Conservation (phyloP, 345 rosid genomes). For the Salix brachista region DNA sequence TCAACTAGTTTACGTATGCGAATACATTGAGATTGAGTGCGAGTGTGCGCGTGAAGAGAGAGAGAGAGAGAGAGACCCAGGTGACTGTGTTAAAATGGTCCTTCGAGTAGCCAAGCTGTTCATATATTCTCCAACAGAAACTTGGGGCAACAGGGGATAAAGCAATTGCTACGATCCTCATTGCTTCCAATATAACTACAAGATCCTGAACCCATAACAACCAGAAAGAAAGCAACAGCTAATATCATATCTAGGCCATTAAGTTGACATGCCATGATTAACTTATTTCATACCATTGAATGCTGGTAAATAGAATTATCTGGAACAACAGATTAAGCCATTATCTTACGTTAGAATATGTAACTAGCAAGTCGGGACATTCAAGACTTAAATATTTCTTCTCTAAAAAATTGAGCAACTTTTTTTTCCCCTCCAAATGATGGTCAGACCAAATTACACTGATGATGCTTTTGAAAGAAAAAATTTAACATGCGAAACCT, state of each 20-base stretch:
- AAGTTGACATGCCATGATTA: not conserved
- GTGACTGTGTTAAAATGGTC: constrained; percentile 47
- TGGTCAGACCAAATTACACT: not conserved
- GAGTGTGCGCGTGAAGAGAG: not conserved
- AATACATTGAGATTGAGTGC: not conserved
- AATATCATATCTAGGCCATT: not conserved
- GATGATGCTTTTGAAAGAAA: not conserved
- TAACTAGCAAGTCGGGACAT: not conserved
- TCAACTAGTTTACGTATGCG: not conserved
- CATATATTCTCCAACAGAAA: constrained; percentile 63
- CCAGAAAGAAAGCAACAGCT: constrained; percentile 5
- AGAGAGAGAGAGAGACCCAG: constrained; percentile 50
- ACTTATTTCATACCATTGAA: not conserved
- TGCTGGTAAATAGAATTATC: not conserved
- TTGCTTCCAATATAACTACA: constrained; percentile 74
- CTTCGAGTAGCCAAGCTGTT: constrained; percentile 75
- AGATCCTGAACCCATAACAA: constrained; percentile 51
- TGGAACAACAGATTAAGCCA: not conserved
- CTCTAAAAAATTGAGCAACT: not conserved
- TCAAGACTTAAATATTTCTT: not conserved
- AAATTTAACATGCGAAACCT: constrained; percentile 38
- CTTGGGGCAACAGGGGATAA: constrained; percentile 71
- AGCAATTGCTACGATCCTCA: constrained; percentile 81
- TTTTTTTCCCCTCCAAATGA: not conserved
- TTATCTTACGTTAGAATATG: not conserved